Evolutionary conservation across 225 moss, liverwort and hornwort species (phyloP).

Genomic region (Straminergon stramineum): DNA sequence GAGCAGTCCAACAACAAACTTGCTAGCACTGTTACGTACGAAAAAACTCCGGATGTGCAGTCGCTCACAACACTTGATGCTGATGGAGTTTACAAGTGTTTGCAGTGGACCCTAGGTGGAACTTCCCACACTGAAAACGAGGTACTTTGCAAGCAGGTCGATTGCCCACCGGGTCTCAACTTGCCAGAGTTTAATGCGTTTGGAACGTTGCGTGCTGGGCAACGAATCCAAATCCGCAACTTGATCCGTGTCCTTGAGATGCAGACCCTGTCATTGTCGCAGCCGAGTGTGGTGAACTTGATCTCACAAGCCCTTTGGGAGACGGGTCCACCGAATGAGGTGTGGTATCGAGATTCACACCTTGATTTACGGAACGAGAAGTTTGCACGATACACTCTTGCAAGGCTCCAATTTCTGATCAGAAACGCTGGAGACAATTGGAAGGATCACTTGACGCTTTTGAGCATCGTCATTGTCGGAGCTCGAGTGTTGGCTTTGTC

Average conservation of each 20-base stretch:
- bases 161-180: neutral
- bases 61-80: neutral
- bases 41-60: neutral
- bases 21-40: neutral
- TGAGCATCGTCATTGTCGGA: slow-evolving; percentile 1
- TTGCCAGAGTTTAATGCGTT: slow-evolving; percentile 9
- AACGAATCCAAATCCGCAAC: slow-evolving; percentile 6
- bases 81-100: neutral
- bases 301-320: slow-evolving; percentile 29
- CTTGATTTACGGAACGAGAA: neutral
- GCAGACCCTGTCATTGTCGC: slow-evolving; percentile 12
- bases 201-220: slow-evolving; percentile 15
- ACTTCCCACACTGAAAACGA: slow-evolving; percentile 13
- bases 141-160: slow-evolving; percentile 1
- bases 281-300: slow-evolving; percentile 24
- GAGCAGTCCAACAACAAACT: neutral
- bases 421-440: slow-evolving; percentile 5
- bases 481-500: slow-evolving; percentile 4
- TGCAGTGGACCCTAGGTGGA: slow-evolving; percentile 19
- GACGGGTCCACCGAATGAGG: slow-evolving; percentile 1
- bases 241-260: slow-evolving; percentile 13
- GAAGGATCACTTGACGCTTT: slow-evolving; percentile 22
- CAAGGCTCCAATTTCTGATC: neutral
- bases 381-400: neutral
- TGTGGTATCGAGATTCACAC: slow-evolving; percentile 11